Evolutionary conservation across 2,329 filamentous ascomycete species (phyloP).

Genomic region (Neofusicoccum cordaticola): DNA sequence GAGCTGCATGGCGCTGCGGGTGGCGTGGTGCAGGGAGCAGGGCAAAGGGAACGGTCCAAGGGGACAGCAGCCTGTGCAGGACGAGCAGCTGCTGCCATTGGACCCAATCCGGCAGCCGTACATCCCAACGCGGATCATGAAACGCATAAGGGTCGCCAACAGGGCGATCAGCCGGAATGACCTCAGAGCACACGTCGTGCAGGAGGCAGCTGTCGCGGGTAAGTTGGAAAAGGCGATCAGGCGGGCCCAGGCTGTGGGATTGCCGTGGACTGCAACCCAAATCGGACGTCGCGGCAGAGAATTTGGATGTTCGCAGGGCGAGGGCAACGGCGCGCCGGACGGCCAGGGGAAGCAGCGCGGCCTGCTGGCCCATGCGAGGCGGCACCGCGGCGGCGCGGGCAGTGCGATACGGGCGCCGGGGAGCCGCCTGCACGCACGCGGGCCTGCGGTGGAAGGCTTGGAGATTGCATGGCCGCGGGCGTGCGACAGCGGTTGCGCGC

Average conservation of each 20-base stretch:
- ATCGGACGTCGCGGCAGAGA: neutral
- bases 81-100: neutral
- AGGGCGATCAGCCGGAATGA: constrained; percentile 1
- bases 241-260: neutral
- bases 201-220: neutral
- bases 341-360: neutral
- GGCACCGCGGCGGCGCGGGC: no score
- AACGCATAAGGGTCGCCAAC: neutral
- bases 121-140: neutral
- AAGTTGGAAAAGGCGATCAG: neutral
- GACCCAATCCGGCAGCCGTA: neutral
- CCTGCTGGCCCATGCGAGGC: no score
- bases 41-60: no score
- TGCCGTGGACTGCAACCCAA: neutral
- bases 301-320: neutral
- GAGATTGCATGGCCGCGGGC: neutral
- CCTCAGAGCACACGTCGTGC: neutral
- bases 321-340: neutral
- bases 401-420: no score
- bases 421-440: no score
- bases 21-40: no score
- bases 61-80: no score
- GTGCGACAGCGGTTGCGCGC: neutral
- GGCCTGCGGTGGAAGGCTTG: neutral
- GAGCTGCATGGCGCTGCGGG: no score